Conservation (phyloP, 2,329 filamentous ascomycete genomes). For the Helotiales sp. region DNA sequence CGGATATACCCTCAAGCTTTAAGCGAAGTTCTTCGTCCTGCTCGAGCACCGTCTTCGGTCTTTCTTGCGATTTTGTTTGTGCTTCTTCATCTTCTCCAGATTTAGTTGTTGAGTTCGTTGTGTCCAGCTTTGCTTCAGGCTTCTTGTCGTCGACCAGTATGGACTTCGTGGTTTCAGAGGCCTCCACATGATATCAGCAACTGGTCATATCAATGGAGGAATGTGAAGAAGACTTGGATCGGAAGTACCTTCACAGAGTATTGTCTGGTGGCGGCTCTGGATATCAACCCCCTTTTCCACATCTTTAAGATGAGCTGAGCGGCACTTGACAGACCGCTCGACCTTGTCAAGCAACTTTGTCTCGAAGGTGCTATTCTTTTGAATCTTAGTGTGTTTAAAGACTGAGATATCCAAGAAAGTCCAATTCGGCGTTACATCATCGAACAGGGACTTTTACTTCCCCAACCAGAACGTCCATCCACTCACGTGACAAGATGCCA, state of each 20-base stretch:
- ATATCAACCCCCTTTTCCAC: background rate
- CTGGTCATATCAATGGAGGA: no score
- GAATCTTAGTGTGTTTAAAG: no score
- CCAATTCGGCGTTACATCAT: no score
- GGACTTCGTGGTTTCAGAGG: no score
- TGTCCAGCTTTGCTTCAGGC: background rate
- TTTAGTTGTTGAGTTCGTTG: background rate
- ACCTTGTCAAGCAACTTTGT: no score
- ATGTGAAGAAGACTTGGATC: background rate
- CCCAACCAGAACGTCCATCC: no score
- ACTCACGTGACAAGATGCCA: no score
- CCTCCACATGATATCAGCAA: background rate
- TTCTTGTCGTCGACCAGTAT: background rate
- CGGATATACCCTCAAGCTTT: constrained; percentile 69
- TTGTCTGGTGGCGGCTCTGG: background rate
- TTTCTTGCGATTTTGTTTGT: no score
- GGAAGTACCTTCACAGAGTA: background rate
- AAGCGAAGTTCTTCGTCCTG: constrained; percentile 68
- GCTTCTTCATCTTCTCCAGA: background rate
- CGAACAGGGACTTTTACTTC: no score
- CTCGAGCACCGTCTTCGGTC: constrained; percentile 5
- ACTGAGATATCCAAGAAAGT: no score
- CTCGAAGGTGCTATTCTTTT: no score
- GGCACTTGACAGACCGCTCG: no score
- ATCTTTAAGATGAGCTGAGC: background rate